A percentile compares a stretch with the other conserved stretches of the same genome.
Evolutionary conservation across 495 filamentous ascomycete species (phyloP).

Genomic region (Umbilicaria muhlenbergii): DNA sequence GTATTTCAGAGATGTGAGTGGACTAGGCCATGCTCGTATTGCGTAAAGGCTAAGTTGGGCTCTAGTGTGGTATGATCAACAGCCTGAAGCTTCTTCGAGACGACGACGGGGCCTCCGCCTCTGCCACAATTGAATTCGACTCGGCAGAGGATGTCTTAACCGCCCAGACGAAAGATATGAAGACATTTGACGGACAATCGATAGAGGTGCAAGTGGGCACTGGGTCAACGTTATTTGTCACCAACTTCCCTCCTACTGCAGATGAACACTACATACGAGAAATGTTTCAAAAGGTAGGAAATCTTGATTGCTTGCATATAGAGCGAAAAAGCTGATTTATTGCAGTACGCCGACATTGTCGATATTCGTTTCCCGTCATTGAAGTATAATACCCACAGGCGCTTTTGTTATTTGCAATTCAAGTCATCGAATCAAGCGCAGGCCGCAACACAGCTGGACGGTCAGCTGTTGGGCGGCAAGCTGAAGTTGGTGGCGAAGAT

Average conservation of each 20-base stretch:
- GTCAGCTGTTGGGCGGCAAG: slow-evolving; percentile 44
- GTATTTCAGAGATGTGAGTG: slow-evolving; percentile 68
- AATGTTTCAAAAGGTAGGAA: slow-evolving; percentile 48
- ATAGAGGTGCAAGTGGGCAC: slow-evolving; percentile 60
- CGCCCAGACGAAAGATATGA: slow-evolving; percentile 66
- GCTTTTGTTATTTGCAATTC: slow-evolving; percentile 92
- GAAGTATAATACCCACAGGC: slow-evolving; percentile 70
- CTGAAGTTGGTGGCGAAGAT: slow-evolving; percentile 61
- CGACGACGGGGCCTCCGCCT: slow-evolving; percentile 38
- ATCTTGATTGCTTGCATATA: neutral
- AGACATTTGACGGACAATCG: slow-evolving; percentile 49
- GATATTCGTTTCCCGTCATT: slow-evolving; percentile 82
- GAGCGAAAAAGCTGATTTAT: slow-evolving; percentile 10
- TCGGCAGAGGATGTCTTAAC: slow-evolving; percentile 60
- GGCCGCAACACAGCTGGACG: slow-evolving; percentile 54
- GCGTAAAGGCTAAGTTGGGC: slow-evolving; percentile 12
- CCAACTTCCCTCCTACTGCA: slow-evolving; percentile 77
- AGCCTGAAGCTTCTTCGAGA: slow-evolving; percentile 47
- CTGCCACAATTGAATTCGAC: slow-evolving; percentile 75
- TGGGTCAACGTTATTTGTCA: slow-evolving; percentile 68
- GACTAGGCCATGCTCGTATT: neutral
- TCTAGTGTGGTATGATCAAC: slow-evolving; percentile 62
- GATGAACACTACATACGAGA: slow-evolving; percentile 67
- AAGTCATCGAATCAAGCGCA: slow-evolving; percentile 44
- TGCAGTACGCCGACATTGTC: slow-evolving; percentile 60